phyloP scores from a whole-genome alignment of 805 yeast species.

The Schizosaccharomyces cryophilus region DNA sequence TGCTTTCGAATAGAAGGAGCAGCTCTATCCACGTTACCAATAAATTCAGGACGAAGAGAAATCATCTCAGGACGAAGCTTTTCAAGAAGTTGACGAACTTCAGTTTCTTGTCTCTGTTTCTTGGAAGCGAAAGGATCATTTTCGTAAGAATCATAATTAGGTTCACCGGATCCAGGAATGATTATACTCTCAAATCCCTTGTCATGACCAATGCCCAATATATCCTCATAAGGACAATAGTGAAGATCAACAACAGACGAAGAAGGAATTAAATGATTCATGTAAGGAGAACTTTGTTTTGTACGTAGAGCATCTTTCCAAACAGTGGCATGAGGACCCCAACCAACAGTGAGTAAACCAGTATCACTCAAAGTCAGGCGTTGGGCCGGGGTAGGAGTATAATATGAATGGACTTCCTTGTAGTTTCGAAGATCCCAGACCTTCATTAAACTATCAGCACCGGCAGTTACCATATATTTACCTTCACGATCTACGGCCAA shows the following conservation, averaged over 20 bases:
- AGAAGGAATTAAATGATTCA: slow-evolving; percentile 71
- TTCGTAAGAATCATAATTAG: slow-evolving; percentile 85
- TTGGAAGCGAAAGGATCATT: slow-evolving; percentile 77
- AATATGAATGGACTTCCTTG: slow-evolving; percentile 36
- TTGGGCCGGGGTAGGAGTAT: slow-evolving; percentile 66
- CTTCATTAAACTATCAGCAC: slow-evolving; percentile 61
- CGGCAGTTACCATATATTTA: slow-evolving; percentile 76
- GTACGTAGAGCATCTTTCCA: slow-evolving; percentile 66
- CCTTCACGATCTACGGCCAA: slow-evolving; percentile 80
- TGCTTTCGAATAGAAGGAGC: slow-evolving; percentile 33
- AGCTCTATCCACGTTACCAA: slow-evolving; percentile 55
- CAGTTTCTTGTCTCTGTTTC: slow-evolving; percentile 80
- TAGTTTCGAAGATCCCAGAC: slow-evolving; percentile 84
- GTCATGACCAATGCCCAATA: slow-evolving; percentile 70
- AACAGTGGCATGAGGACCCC: slow-evolving; percentile 86
- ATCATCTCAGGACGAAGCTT: slow-evolving; percentile 84
- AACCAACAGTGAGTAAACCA: slow-evolving; percentile 67
- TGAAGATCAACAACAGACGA: slow-evolving; percentile 39
- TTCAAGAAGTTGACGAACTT: slow-evolving; percentile 63
- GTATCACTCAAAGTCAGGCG: slow-evolving; percentile 63
- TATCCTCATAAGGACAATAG: slow-evolving; percentile 89
- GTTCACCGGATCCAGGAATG: slow-evolving; percentile 94
- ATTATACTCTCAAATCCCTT: slow-evolving; percentile 61
- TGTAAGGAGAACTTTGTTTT: slow-evolving; percentile 64
- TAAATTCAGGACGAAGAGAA: slow-evolving; percentile 61